phyloP scores from a whole-genome alignment of 345 rosid species.

The Lenwebbia sp. region DNA sequence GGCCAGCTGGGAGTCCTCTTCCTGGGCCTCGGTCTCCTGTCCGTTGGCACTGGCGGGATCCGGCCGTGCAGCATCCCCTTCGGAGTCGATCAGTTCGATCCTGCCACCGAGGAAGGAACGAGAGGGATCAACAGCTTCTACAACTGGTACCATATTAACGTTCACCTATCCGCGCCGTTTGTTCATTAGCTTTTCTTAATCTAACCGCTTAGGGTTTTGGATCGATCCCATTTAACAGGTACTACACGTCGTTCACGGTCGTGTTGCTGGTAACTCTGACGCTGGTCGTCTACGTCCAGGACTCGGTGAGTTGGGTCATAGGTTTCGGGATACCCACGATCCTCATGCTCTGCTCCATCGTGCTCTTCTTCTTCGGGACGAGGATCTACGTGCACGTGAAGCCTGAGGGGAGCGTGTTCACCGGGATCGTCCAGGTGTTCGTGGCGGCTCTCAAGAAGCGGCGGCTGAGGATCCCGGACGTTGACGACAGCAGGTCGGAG shows the following conservation, averaged over 20 bases:
- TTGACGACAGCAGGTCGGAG: not conserved
- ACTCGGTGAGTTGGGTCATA: slow-evolving; percentile 58
- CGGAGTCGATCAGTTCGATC: slow-evolving; percentile 74
- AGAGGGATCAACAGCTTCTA: slow-evolving; percentile 59
- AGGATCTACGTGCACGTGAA: slow-evolving; percentile 42
- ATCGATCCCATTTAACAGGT: not conserved
- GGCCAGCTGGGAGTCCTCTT: slow-evolving; percentile 35
- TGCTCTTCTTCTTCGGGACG: slow-evolving; percentile 42
- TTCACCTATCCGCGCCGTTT: not conserved
- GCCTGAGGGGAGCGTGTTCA: slow-evolving; percentile 63
- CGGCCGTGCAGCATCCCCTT: slow-evolving; percentile 77
- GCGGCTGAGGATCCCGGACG: slow-evolving; percentile 8
- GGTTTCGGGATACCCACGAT: slow-evolving; percentile 72
- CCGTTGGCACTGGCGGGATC: slow-evolving; percentile 66
- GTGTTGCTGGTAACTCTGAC: slow-evolving; percentile 43
- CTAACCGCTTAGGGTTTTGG: not conserved
- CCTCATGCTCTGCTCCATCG: slow-evolving; percentile 40
- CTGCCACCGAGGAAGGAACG: slow-evolving; percentile 49
- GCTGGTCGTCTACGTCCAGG: slow-evolving; percentile 61
- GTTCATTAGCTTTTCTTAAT: not conserved
- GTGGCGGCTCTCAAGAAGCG: slow-evolving; percentile 52
- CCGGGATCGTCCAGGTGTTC: slow-evolving; percentile 37
- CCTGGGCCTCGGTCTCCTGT: slow-evolving; percentile 32
- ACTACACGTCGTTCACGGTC: slow-evolving; percentile 50
- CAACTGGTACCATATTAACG: slow-evolving; percentile 33